phyloP scores from a whole-genome alignment of 228 moss, liverwort and hornwort species.

The Sphagnum fallax region DNA sequence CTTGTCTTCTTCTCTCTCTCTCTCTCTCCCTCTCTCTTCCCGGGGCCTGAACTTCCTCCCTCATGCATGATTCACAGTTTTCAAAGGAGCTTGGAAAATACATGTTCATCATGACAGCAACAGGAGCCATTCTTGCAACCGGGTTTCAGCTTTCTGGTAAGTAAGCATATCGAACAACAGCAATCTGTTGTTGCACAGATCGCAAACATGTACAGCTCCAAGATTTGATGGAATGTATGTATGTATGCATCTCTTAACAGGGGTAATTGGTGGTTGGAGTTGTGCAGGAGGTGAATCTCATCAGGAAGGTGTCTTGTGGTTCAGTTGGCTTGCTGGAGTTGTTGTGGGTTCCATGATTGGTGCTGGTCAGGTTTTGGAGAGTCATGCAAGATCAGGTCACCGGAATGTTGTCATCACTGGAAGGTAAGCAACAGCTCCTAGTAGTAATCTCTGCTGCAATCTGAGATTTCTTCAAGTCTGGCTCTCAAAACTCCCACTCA shows the following conservation, averaged over 20 bases:
- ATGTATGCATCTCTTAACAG: background rate
- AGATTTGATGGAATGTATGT: background rate
- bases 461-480: background rate
- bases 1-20: background rate
- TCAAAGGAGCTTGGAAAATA: conserved; percentile 75
- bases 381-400: conserved; percentile 61
- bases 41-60: background rate
- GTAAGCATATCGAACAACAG: background rate
- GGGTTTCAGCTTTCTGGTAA: conserved; percentile 63
- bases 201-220: background rate
- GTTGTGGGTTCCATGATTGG: conserved; percentile 78
- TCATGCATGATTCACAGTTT: conserved; percentile 22
- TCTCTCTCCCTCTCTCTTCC: background rate
- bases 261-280: background rate
- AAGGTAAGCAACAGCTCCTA: conserved; percentile 25
- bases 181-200: too few relatives aligned
- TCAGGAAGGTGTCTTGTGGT: conserved; percentile 67
- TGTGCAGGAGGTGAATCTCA: conserved; percentile 56
- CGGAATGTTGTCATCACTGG: conserved; percentile 77
- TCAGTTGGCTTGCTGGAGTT: conserved; percentile 74
- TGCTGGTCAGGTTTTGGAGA: conserved; percentile 71
- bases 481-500: too few relatives aligned
- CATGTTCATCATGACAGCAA: conserved; percentile 59
- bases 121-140: conserved; percentile 62
- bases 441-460: background rate